These are phyloP conservation scores for Artemisia argyi DNA, from an alignment of 129 eudicot species.

Conservation along the genomic window DNA sequence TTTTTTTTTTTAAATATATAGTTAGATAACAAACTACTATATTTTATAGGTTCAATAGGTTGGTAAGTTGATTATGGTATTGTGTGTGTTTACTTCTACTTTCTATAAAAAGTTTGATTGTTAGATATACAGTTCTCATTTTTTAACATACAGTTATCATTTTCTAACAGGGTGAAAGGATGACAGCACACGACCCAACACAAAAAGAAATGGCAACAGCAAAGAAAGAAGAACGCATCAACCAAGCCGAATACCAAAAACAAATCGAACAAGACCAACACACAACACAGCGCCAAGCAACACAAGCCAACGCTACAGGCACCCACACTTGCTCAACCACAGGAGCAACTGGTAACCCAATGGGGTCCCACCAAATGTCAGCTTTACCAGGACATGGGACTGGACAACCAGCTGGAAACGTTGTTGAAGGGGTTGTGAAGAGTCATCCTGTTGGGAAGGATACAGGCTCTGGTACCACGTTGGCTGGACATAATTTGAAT, in stretches of 20 bases:
- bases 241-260: slow-evolving; percentile 60
- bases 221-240: slow-evolving; percentile 48
- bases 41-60: too few species aligned
- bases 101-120: too few species aligned
- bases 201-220: slow-evolving; percentile 65
- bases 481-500: slow-evolving; percentile 50
- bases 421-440: slow-evolving; percentile 55
- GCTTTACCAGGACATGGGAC: slow-evolving; percentile 85
- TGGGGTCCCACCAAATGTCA: slow-evolving; percentile 71
- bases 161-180: slow-evolving; percentile 46
- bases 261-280: slow-evolving; percentile 47
- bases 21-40: too few species aligned
- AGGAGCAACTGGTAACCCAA: slow-evolving; percentile 40
- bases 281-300: slow-evolving; percentile 47
- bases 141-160: too few species aligned
- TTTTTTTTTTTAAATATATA: too few species aligned
- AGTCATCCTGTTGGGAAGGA: slow-evolving; percentile 59
- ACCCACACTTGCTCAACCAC: slow-evolving; percentile 51
- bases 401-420: slow-evolving; percentile 65
- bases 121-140: too few species aligned
- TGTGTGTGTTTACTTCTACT: too few species aligned
- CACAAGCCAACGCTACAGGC: slow-evolving; percentile 22
- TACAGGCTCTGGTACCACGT: slow-evolving; percentile 47
- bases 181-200: slow-evolving; percentile 51
- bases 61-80: too few species aligned